Percentiles rank a stretch among this genome's conserved stretches.
Evolutionary conservation across 2,329 filamentous ascomycete species (phyloP).

Genomic region (Colletotrichum orbiculare): DNA sequence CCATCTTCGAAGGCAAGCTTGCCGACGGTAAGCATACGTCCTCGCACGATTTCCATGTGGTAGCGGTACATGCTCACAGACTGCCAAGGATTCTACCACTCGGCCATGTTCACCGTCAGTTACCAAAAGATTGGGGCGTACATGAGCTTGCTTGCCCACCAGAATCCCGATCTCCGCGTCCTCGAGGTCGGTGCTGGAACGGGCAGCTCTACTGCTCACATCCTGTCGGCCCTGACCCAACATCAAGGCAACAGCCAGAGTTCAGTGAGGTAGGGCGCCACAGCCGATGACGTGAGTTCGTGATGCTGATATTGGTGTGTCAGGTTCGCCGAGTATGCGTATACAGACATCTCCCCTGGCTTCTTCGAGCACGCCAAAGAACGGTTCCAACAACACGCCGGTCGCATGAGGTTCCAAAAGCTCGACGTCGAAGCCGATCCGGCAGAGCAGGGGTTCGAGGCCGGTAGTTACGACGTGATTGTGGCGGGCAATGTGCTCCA

Average conservation of each 20-base stretch:
- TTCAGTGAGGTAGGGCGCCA: not conserved
- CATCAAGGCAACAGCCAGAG: not conserved
- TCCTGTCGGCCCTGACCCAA: conserved; percentile 46
- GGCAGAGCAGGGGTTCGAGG: conserved; percentile 46
- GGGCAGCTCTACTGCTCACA: conserved; percentile 48
- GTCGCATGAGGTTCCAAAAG: conserved; percentile 38
- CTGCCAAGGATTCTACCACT: conserved; percentile 9
- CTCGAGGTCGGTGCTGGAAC: conserved; percentile 54
- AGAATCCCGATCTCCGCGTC: conserved; percentile 44
- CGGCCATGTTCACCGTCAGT: conserved; percentile 2
- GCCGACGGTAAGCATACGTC: no score
- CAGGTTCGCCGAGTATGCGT: conserved; percentile 48
- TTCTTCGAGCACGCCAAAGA: conserved; percentile 52
- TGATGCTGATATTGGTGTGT: not conserved
- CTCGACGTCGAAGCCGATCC: conserved; percentile 47
- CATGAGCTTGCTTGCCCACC: conserved; percentile 38
- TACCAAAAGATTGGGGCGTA: conserved; percentile 18
- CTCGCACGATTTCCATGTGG: conserved; percentile 16
- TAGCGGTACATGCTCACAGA: no score
- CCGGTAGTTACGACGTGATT: conserved; percentile 47
- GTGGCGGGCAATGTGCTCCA: conserved; percentile 47
- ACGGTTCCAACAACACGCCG: conserved; percentile 40
- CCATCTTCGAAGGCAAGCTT: not conserved
- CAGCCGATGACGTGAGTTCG: no score
- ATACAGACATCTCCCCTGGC: conserved; percentile 56